Conservation (phyloP, 2,329 filamentous ascomycete genomes). For the Neospermospora avenae region DNA sequence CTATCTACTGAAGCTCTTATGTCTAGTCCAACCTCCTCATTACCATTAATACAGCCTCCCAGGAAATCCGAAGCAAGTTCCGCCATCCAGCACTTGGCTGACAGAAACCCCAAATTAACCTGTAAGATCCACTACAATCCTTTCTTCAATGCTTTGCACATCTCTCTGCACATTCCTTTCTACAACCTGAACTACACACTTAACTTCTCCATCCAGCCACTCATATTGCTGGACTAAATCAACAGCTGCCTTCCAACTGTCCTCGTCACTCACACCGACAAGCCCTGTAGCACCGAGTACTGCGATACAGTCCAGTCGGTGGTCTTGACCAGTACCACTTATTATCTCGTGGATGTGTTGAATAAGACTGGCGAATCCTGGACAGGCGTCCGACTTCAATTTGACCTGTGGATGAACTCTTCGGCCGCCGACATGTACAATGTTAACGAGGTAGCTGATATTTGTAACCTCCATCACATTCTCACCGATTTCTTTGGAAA, state of each 20-base stretch:
- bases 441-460: constrained; percentile 28
- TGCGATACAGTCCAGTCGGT: constrained; percentile 22
- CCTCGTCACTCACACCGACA: constrained; percentile 25
- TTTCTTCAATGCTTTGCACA: too few relatives aligned
- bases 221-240: constrained; percentile 22
- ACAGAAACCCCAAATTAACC: neutral
- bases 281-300: constrained; percentile 26
- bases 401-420: constrained; percentile 23
- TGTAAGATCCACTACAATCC: neutral
- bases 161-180: constrained; percentile 4
- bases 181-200: constrained; percentile 25
- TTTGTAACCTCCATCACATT: neutral
- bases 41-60: neutral
- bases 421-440: constrained; percentile 24
- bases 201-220: constrained; percentile 35
- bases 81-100: constrained; percentile 4
- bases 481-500: neutral
- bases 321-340: constrained; percentile 7
- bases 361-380: constrained; percentile 28
- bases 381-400: constrained; percentile 22
- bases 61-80: neutral
- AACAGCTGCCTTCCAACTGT: constrained; percentile 25
- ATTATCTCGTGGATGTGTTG: constrained; percentile 25
- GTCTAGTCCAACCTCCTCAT: neutral
- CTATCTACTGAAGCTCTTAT: neutral